Conservation (phyloP, 306 rosid species). For the Ormosia semicastrata region DNA sequence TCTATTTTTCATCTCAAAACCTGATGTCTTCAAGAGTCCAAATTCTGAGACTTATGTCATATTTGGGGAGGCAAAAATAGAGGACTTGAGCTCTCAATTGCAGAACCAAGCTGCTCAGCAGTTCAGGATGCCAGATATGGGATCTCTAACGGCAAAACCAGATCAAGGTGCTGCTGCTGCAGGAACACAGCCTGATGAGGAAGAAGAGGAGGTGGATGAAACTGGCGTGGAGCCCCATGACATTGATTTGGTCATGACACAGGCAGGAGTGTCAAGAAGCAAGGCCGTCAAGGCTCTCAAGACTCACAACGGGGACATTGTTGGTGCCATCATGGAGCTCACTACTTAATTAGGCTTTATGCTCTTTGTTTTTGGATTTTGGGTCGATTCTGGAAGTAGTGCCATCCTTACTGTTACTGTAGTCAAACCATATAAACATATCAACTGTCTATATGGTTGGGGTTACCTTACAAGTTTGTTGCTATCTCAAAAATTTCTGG, state of each 20-base stretch:
- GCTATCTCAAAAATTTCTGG: neutral
- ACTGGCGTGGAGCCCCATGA: constrained; percentile 73
- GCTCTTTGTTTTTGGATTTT: neutral
- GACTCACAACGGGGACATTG: constrained; percentile 80
- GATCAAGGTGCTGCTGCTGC: constrained; percentile 51
- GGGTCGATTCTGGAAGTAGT: constrained; percentile 19
- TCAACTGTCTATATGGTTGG: constrained; percentile 30
- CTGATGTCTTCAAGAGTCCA: constrained; percentile 93
- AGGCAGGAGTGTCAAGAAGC: constrained; percentile 81
- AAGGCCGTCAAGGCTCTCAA: constrained; percentile 94
- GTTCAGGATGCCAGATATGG: constrained; percentile 84
- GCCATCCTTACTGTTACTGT: neutral
- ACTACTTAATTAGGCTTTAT: constrained; percentile 47
- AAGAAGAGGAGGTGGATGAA: constrained; percentile 75
- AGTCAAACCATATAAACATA: constrained; percentile 24
- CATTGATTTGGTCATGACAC: constrained; percentile 92
- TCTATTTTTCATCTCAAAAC: constrained; percentile 84
- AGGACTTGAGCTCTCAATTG: constrained; percentile 85
- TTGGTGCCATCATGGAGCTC: constrained; percentile 90
- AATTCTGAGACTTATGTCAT: constrained; percentile 79
- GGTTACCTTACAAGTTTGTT: constrained; percentile 30
- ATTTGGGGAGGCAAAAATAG: constrained; percentile 88
- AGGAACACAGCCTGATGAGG: constrained; percentile 57
- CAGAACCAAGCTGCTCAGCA: constrained; percentile 93
- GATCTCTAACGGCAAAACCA: constrained; percentile 58